Evolutionary conservation across 345 rosid species (phyloP).

Genomic region (Rubroshorea leprosula): DNA sequence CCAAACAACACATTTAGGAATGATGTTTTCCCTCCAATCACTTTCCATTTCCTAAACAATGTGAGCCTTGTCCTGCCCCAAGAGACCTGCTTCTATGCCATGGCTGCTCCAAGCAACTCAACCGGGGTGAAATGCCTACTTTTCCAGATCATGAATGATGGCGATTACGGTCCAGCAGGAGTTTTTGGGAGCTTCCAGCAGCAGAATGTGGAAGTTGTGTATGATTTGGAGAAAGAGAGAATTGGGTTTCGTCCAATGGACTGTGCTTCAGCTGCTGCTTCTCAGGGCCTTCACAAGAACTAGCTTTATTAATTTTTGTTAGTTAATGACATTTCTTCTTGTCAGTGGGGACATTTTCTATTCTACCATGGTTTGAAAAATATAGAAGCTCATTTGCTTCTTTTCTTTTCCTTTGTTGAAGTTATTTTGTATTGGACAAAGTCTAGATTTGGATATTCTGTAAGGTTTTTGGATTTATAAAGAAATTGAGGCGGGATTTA

Average conservation of each 20-base stretch:
- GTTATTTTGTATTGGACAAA: too few relatives aligned
- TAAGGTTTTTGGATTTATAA: slow-evolving; percentile 10
- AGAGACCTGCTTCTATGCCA: slow-evolving; percentile 55
- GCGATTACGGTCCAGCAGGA: slow-evolving; percentile 65
- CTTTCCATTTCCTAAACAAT: slow-evolving; percentile 70
- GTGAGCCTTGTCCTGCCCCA: slow-evolving; percentile 56
- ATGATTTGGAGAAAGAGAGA: slow-evolving; percentile 73
- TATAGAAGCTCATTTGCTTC: background rate
- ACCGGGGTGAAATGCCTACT: slow-evolving; percentile 65
- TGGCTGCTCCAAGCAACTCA: slow-evolving; percentile 64
- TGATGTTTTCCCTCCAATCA: slow-evolving; percentile 46
- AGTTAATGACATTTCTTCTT: slow-evolving; percentile 15
- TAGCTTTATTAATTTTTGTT: slow-evolving; percentile 15
- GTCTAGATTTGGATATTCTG: slow-evolving; percentile 9
- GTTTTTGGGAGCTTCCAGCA: slow-evolving; percentile 87
- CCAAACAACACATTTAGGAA: slow-evolving; percentile 36
- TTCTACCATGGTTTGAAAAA: slow-evolving; percentile 1
- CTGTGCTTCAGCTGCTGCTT: slow-evolving; percentile 52
- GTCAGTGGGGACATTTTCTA: too few relatives aligned
- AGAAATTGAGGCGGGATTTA: slow-evolving; percentile 14
- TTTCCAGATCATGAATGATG: slow-evolving; percentile 68
- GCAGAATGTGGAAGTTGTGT: slow-evolving; percentile 66
- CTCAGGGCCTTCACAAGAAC: slow-evolving; percentile 44
- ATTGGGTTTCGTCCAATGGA: slow-evolving; percentile 76
- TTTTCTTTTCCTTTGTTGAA: too few relatives aligned